Base-by-base conservation (phyloP, 1,139 yeast genomes). In the Tardiomyces digboiensis region DNA sequence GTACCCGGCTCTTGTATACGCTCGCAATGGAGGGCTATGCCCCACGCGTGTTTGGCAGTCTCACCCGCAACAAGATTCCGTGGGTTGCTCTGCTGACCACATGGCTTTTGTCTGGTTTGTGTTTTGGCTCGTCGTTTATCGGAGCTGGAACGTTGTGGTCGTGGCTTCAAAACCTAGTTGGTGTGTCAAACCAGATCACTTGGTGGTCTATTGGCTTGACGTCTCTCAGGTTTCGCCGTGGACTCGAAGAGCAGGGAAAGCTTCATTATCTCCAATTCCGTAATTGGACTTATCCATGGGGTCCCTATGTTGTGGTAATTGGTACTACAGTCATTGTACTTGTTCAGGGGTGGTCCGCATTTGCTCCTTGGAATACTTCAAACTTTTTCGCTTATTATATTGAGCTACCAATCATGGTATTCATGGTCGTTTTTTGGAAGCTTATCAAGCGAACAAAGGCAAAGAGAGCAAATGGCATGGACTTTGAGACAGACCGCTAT, bases 161-260 rank as follows among this genome's bases (percentile, higher is more conserved):
- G 13, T 80, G 87, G 87, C 68, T 80, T 48, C 75, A 80, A 54
- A 75, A 84, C 21, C 60, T 82, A 29, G 82, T 85, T 45, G 80
- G 84, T 7, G 74, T 78, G 10, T 77, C 80, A 10, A 64, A 74
- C 52, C 80, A 59, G 69, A 77, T 45, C 63, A 81, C 48, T 61
- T 80, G 65, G 80, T 75, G 64, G 69, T 75, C 45, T 70, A 85
- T 84, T 60, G 71, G 70, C 48, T 42, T 59, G 40, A 60, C 66
- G 4, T 56, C 63, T 66, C 71, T 51, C 64, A 75, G 53, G 69
- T 80, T 48, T 67, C 75, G 71, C 59, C 57, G 36, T 53, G 68
- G 43, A 72, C 70, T 60, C 71, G 75, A 29, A 12, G 48, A 42
- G 16, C 64, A 61, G 46, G 58, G 55, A 33, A 59, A 68, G 47